These are phyloP conservation scores for Ogataea haglerorum DNA, from an alignment of 805 yeast genomes.

Conservation along the genomic window DNA sequence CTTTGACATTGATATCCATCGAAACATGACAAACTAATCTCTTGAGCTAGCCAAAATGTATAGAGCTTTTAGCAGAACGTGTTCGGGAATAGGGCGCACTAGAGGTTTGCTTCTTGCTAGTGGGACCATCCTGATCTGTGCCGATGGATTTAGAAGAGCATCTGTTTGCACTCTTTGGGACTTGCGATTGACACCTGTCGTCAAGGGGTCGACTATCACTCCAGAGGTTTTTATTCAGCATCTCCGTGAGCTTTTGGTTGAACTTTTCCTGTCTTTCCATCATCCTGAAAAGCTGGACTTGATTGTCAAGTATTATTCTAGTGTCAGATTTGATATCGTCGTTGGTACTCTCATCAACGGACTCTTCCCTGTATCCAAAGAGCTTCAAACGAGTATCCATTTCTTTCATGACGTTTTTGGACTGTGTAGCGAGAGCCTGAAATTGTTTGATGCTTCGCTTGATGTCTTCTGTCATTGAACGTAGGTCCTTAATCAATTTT, in stretches of 20 bases:
- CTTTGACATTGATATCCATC: constrained; percentile 19
- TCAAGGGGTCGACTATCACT: neutral
- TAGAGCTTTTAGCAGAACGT: neutral
- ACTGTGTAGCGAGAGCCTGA: constrained; percentile 10
- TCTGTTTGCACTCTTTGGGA: neutral
- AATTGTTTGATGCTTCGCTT: constrained; percentile 6
- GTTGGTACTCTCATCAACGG: neutral
- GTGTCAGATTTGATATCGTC: constrained; percentile 10
- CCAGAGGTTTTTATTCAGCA: neutral
- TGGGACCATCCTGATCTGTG: neutral
- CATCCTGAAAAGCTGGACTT: constrained; percentile 4
- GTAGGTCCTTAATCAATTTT: constrained; percentile 15
- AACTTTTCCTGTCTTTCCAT: constrained; percentile 1
- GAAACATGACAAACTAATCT: constrained; percentile 6
- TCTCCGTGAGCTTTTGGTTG: neutral
- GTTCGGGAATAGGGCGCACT: neutral
- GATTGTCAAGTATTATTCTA: constrained; percentile 12
- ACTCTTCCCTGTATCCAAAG: constrained; percentile 1
- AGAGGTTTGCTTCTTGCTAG: neutral
- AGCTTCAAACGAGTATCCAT: constrained; percentile 10
- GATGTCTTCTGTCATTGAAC: constrained; percentile 11
- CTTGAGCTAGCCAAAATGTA: too few relatives aligned
- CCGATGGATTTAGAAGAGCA: neutral
- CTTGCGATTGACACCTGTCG: too few relatives aligned
- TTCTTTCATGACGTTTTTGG: constrained; percentile 11